Conservation (phyloP, 2,329 filamentous ascomycete species). For the Penicillium freii region DNA sequence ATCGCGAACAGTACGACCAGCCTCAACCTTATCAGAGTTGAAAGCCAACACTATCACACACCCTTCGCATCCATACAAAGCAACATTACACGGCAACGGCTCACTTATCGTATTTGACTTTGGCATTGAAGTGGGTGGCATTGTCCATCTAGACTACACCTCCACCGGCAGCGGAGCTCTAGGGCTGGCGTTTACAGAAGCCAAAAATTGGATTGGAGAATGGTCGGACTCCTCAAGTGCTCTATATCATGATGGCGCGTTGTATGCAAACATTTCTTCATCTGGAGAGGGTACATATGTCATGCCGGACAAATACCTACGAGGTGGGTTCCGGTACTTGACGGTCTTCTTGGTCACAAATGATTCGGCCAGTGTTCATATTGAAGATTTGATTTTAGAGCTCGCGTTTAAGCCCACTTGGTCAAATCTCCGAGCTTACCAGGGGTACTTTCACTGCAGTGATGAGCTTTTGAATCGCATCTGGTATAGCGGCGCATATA, state of each 20-base stretch:
- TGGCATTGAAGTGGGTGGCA: conserved; percentile 58
- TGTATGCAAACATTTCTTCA: conserved; percentile 39
- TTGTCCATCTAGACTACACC: conserved; percentile 53
- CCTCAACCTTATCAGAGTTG: conserved; percentile 43
- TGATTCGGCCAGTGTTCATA: conserved; percentile 32
- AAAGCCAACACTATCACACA: conserved; percentile 21
- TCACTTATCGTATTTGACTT: conserved; percentile 60
- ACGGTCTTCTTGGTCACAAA: conserved; percentile 40
- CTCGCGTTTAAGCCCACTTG: conserved; percentile 52
- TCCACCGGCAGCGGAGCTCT: conserved; percentile 41
- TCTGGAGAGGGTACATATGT: conserved; percentile 36
- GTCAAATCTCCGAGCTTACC: conserved; percentile 53
- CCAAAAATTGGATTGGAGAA: conserved; percentile 50
- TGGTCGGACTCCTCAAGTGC: conserved; percentile 52
- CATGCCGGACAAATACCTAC: conserved; percentile 41
- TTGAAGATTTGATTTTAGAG: conserved; percentile 44
- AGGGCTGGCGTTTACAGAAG: conserved; percentile 51
- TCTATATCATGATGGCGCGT: conserved; percentile 44
- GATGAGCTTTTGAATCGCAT: conserved; percentile 55
- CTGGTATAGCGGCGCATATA: conserved; percentile 58
- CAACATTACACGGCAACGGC: conserved; percentile 46
- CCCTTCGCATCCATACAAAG: conserved; percentile 32
- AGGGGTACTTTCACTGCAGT: conserved; percentile 54
- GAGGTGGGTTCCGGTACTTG: conserved; percentile 48
- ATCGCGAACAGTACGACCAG: conserved; percentile 52